These are phyloP conservation scores for Colletotrichum tamarilloi DNA, from an alignment of 2,329 filamentous ascomycete species.

Conservation along the genomic window DNA sequence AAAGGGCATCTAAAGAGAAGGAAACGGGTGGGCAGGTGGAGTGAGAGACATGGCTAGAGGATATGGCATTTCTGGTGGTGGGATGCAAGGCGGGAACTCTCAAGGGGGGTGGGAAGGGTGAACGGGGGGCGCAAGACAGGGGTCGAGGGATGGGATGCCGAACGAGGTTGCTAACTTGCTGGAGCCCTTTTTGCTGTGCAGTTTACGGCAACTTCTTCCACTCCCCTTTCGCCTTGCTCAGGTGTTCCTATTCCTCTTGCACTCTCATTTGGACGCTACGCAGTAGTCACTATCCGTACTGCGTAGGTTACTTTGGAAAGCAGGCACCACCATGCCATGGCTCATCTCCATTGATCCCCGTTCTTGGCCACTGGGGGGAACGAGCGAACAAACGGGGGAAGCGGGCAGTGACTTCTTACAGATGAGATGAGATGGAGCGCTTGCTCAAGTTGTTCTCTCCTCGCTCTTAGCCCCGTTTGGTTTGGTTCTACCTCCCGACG, in stretches of 20 bases:
- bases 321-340: not conserved
- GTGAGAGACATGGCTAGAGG: slow-evolving; percentile 33
- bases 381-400: slow-evolving; percentile 3
- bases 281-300: too few relatives aligned
- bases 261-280: not conserved
- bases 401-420: not conserved
- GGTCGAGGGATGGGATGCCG: not conserved
- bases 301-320: not conserved
- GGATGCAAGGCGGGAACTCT: slow-evolving; percentile 8
- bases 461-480: not conserved
- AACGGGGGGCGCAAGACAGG: slow-evolving; percentile 1
- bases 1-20: slow-evolving; percentile 19
- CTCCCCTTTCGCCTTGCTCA: not conserved
- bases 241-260: not conserved
- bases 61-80: slow-evolving; percentile 31
- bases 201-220: not conserved
- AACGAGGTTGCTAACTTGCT: not conserved
- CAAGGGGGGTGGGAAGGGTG: slow-evolving; percentile 3
- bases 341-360: slow-evolving; percentile 3
- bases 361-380: slow-evolving; percentile 10
- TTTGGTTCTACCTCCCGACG: not conserved
- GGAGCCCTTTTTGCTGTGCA: not conserved
- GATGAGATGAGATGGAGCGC: not conserved
- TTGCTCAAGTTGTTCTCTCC: not conserved
- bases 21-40: slow-evolving; percentile 21